Evolutionary conservation across 1,139 yeast species (phyloP).

Genomic region (Casaregolazyma suthepensis): DNA sequence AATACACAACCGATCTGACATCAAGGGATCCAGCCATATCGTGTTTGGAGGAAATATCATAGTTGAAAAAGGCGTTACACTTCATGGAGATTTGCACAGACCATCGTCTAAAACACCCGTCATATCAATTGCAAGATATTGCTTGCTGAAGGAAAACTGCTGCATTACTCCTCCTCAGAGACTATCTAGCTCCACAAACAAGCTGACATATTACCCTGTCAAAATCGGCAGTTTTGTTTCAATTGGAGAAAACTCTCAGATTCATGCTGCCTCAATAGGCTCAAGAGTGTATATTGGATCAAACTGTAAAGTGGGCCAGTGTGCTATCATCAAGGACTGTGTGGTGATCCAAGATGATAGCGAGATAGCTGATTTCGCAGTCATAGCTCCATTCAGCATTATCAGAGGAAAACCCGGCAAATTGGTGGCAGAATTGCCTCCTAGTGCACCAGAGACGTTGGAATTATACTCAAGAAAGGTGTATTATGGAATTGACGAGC

Average conservation of each 20-base stretch:
- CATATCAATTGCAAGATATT: slow-evolving; percentile 50
- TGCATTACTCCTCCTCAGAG: slow-evolving; percentile 22
- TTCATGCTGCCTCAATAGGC: slow-evolving; percentile 40
- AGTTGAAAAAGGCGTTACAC: slow-evolving; percentile 33
- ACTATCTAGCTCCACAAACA: slow-evolving; percentile 12
- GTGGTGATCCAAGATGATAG: slow-evolving; percentile 47
- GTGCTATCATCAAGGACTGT: slow-evolving; percentile 56
- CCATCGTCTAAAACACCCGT: slow-evolving; percentile 32
- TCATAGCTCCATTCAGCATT: slow-evolving; percentile 55
- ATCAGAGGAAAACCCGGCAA: slow-evolving; percentile 36
- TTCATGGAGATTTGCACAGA: slow-evolving; percentile 40
- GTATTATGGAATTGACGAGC: slow-evolving; percentile 28
- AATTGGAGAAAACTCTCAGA: slow-evolving; percentile 40
- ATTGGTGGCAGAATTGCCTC: slow-evolving; percentile 29
- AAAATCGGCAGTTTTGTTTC: slow-evolving; percentile 55
- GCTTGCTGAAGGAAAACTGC: slow-evolving; percentile 29
- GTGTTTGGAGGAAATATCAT: slow-evolving; percentile 42
- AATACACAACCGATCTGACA: slow-evolving; percentile 44
- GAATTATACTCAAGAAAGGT: slow-evolving; percentile 29
- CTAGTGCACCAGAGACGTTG: slow-evolving; percentile 31
- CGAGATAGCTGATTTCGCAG: slow-evolving; percentile 48
- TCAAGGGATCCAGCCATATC: slow-evolving; percentile 41
- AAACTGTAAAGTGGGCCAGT: slow-evolving; percentile 49
- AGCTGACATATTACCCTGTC: slow-evolving; percentile 31
- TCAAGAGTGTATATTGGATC: slow-evolving; percentile 51